A percentile compares a stretch with the other conserved stretches of the same genome.
These are phyloP conservation scores for Cladobotryum protrusum DNA, from an alignment of 2,329 filamentous ascomycete species.

Conservation along the genomic window DNA sequence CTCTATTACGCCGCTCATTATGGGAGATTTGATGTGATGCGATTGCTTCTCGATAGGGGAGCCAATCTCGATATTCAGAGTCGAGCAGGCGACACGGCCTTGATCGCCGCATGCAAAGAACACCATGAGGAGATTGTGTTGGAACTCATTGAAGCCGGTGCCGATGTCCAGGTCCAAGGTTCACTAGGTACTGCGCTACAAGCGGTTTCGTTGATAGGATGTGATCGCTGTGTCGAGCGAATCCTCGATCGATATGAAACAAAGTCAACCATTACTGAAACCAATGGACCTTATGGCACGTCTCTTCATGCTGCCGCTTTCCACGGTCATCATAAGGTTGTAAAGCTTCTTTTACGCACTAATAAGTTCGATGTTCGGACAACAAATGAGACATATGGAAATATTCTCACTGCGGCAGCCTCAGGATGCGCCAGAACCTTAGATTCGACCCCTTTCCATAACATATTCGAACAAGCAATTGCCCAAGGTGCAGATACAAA, in stretches of 20 bases:
- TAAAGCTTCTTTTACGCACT: not conserved
- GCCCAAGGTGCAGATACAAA: not conserved
- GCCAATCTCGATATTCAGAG: too few species aligned
- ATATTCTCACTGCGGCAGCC: not conserved
- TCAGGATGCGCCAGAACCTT: not conserved
- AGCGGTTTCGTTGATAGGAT: slow-evolving; percentile 1
- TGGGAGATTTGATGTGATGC: too few species aligned
- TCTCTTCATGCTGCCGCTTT: slow-evolving; percentile 4
- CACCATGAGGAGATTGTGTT: not conserved
- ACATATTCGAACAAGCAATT: not conserved
- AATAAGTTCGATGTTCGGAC: not conserved
- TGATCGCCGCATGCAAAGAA: not conserved
- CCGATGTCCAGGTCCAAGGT: not conserved
- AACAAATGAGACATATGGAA: slow-evolving; percentile 1
- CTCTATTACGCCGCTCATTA: too few species aligned
- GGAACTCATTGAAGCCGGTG: not conserved
- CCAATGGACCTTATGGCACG: slow-evolving; percentile 1
- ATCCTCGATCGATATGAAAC: not conserved
- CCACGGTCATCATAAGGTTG: not conserved
- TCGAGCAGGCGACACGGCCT: not conserved
- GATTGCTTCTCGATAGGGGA: too few species aligned
- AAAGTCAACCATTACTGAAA: not conserved
- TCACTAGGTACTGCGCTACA: slow-evolving; percentile 2
- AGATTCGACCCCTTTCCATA: not conserved
- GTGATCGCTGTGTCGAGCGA: not conserved